phyloP scores from a whole-genome alignment of 2,329 filamentous ascomycete species.

The Diaporthe longicolla region DNA sequence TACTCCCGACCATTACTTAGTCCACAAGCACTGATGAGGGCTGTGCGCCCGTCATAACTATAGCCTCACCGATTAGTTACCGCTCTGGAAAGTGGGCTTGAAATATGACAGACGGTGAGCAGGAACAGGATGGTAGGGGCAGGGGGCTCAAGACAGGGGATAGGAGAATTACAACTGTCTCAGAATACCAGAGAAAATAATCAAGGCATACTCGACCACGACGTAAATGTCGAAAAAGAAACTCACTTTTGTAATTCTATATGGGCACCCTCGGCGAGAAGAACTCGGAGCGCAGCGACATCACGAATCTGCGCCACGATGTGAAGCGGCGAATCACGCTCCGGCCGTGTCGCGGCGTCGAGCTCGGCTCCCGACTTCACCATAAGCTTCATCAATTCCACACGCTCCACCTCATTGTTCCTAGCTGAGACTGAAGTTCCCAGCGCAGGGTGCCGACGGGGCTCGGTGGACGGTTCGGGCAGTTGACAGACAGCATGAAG shows the following conservation, averaged over 20 bases:
- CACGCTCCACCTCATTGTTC: not conserved
- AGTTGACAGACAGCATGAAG: slow-evolving; percentile 22
- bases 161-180: too few relatives aligned
- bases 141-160: not conserved
- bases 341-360: not conserved
- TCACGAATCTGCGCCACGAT: not conserved
- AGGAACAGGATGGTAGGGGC: not conserved
- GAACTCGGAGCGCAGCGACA: not conserved
- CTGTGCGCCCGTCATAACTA: slow-evolving; percentile 18
- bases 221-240: not conserved
- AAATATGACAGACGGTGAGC: not conserved
- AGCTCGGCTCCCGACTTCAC: slow-evolving; percentile 19
- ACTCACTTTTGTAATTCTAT: slow-evolving; percentile 32
- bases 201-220: not conserved
- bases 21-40: slow-evolving; percentile 8
- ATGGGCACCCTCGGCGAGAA: slow-evolving; percentile 28
- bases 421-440: not conserved
- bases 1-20: not conserved
- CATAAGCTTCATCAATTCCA: slow-evolving; percentile 21
- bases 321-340: slow-evolving; percentile 4
- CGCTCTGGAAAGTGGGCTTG: not conserved
- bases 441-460: not conserved
- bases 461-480: not conserved
- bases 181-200: not conserved
- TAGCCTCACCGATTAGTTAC: not conserved